Conservation (phyloP, 805 yeast species). For the Debaryomyces tyrocola region DNA sequence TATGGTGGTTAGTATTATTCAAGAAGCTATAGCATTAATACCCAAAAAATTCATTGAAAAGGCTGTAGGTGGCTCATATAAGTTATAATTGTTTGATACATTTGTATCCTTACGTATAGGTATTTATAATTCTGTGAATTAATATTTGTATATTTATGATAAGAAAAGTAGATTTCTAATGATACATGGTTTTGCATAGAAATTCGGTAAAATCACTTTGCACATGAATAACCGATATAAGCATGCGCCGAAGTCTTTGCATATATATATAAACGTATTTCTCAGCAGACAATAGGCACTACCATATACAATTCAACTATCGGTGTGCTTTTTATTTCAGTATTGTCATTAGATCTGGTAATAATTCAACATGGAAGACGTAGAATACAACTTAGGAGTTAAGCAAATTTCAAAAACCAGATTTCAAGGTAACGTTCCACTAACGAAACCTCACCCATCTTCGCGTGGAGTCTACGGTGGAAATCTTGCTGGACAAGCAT, state of each 20-base stretch:
- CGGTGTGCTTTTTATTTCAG: too few species aligned
- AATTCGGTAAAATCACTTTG: too few species aligned
- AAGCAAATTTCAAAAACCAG: conserved; percentile 10
- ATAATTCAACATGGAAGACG: background rate
- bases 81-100: background rate
- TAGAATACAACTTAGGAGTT: conserved; percentile 18
- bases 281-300: too few species aligned
- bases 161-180: too few species aligned
- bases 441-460: conserved; percentile 23
- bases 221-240: too few species aligned
- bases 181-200: too few species aligned
- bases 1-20: conserved; percentile 60
- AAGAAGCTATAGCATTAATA: conserved; percentile 57
- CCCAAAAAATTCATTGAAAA: conserved; percentile 3
- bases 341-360: too few species aligned
- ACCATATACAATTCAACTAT: too few species aligned
- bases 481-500: conserved; percentile 33
- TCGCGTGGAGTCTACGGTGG: conserved; percentile 36
- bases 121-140: background rate
- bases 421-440: conserved; percentile 18
- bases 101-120: background rate
- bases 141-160: too few species aligned
- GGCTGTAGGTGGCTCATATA: conserved; percentile 5
- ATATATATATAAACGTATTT: too few species aligned
- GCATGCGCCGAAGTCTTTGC: too few species aligned